phyloP scores from a whole-genome alignment of 2,329 filamentous ascomycete species.

The Colletotrichum sp. region DNA sequence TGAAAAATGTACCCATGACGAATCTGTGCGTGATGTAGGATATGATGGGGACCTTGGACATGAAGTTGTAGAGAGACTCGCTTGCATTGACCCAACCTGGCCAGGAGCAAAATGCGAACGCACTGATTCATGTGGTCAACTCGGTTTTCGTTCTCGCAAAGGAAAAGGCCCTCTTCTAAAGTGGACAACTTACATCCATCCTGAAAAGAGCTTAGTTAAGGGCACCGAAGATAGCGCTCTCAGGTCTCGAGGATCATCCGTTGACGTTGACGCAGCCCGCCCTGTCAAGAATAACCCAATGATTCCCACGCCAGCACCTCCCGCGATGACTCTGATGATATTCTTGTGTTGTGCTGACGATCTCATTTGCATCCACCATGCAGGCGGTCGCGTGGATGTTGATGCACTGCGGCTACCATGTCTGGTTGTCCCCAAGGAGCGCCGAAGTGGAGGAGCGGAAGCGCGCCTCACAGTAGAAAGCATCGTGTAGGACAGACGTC shows the following conservation, averaged over 20 bases:
- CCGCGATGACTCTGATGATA: not conserved
- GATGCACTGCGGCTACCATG: not conserved
- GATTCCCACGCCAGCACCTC: not conserved
- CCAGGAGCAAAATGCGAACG: not conserved
- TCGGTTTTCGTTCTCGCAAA: not conserved
- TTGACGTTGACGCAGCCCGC: not conserved
- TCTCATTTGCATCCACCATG: not conserved
- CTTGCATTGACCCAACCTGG: not conserved
- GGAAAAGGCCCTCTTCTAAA: not conserved
- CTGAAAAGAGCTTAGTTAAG: not conserved
- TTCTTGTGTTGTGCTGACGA: not conserved
- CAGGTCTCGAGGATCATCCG: not conserved
- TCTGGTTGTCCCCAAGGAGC: not conserved
- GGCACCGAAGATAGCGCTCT: not conserved
- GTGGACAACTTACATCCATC: not conserved
- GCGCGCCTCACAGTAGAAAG: not conserved
- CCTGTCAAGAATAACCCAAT: not conserved
- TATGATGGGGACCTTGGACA: not conserved
- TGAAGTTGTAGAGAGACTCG: not conserved
- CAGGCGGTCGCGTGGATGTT: not conserved
- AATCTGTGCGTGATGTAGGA: not conserved
- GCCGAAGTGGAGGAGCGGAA: not conserved
- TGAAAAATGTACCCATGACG: not conserved
- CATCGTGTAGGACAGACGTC: not conserved
- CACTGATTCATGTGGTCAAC: not conserved